Percentiles rank a stretch among this genome's conserved stretches.
phyloP scores from a whole-genome alignment of 2,329 filamentous ascomycete genomes.

The Graphilbum ipis-grandicollis region DNA sequence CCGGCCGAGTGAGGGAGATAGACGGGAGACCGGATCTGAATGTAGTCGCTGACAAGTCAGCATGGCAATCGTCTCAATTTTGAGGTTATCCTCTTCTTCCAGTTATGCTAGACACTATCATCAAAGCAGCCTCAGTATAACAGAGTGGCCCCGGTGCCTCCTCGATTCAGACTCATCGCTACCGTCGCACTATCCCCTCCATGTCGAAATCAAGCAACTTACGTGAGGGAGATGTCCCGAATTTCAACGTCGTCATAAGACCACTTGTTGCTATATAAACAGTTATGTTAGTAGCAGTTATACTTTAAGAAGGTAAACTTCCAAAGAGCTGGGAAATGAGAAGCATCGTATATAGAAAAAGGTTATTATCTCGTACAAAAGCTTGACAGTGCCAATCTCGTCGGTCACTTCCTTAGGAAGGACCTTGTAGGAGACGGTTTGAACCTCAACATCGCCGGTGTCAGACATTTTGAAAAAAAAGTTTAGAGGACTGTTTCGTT shows the following conservation, averaged over 20 bases:
- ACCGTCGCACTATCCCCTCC: too few species aligned
- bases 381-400: conserved; percentile 84
- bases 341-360: too few species aligned
- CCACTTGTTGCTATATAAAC: conserved; percentile 50
- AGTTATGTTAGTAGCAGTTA: conserved; percentile 2
- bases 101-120: too few species aligned
- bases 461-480: conserved; percentile 63
- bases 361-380: conserved; percentile 40
- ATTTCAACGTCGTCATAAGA: conserved; percentile 98
- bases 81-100: too few species aligned
- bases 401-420: conserved; percentile 85
- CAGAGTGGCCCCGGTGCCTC: too few species aligned
- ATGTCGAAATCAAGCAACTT: conserved; percentile 25
- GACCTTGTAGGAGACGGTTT: conserved; percentile 55
- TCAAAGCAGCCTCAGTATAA: too few species aligned
- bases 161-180: too few species aligned
- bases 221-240: conserved; percentile 99
- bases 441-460: conserved; percentile 84
- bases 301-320: background rate
- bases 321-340: too few species aligned
- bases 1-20: conserved; percentile 98
- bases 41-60: conserved; percentile 64
- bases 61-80: too few species aligned
- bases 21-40: conserved; percentile 97
- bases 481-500: background rate